Base-by-base conservation (phyloP, 306 rosid species). In the Vicia faba region DNA sequence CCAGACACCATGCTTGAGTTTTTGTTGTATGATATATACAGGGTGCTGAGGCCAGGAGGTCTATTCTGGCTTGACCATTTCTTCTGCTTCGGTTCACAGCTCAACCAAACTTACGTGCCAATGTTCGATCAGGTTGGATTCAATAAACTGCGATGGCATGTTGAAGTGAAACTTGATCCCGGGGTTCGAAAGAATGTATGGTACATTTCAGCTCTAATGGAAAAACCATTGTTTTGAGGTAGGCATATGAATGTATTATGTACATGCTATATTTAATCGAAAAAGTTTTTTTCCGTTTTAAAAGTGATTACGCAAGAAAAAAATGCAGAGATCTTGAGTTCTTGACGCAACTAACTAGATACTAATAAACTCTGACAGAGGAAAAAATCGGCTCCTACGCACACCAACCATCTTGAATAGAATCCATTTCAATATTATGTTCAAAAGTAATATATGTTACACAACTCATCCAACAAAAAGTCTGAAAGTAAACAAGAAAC, bases 41-140 rank as follows among this genome's bases (percentile, higher is more conserved):
- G 86, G 64, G 83, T 77, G 23, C 64, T 85, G 73, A 79, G 89
- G 75, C 89, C 89, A 16, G 84, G 89, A 25, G 89, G 89, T 14
- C 15, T 85, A 6, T 79, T 82, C 46, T 85, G 86, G 89, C 81
- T 85, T 31, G 86, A 77, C 8, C 79, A 77, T 74, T 82, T 85
- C 75, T 70, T 74, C 74, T 85, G 83, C 72, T 56, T 67, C 15
- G 72, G 60, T 11, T 75, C 79, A 40, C 83, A 82, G 26, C 64
- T 79, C 16, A 85, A 85, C 67, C 38, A 11, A 60, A 85, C 84
- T 51, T 82, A 82, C 26, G 61, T 56, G n/a, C 78, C 83, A 2
- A 62, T 85, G 70, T 46, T 79, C 2, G 83, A 68, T 5, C 39
- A 64, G 20, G 64, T 85, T 66, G 81, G 86, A 29, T 82, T 85